phyloP scores from a whole-genome alignment of 352 stramenopile species.

The Globisporangium nodosum region DNA sequence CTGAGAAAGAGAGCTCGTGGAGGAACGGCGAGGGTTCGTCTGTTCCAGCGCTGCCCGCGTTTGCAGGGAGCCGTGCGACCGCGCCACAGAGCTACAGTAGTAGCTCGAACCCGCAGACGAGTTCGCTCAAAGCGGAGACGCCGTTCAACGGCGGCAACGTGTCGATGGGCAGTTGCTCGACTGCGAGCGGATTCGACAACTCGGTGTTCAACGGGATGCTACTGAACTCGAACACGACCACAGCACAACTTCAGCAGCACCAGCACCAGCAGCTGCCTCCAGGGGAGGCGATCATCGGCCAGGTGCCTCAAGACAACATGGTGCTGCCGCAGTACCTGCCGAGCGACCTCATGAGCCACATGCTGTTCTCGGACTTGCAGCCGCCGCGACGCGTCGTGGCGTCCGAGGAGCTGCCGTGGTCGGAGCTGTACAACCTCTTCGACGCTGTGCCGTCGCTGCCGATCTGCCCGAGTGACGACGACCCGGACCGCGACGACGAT shows the following conservation, averaged over 20 bases:
- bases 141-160: not conserved
- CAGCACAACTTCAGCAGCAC: conserved; percentile 5
- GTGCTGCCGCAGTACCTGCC: conserved; percentile 19
- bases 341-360: conserved; percentile 53
- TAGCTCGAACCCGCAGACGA: not conserved
- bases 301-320: conserved; percentile 14
- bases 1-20: conserved; percentile 27
- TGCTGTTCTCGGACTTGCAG: conserved; percentile 54
- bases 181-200: conserved; percentile 21
- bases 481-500: conserved; percentile 54
- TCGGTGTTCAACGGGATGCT: conserved; percentile 14
- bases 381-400: conserved; percentile 56
- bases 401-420: conserved; percentile 73
- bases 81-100: not conserved
- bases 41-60: not conserved
- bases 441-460: conserved; percentile 38
- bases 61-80: not conserved
- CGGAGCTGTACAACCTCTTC: conserved; percentile 80
- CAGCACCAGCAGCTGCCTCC: conserved; percentile 9
- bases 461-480: conserved; percentile 36
- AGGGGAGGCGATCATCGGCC: conserved; percentile 7
- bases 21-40: not conserved
- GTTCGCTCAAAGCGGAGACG: not conserved
- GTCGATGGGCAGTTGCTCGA: not conserved
- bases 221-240: conserved; percentile 13